A percentile compares a stretch with the other conserved stretches of the same genome.
Conservation (phyloP, 768 basidiomycete genomes). For the Phanerodontia chrysosporium region DNA sequence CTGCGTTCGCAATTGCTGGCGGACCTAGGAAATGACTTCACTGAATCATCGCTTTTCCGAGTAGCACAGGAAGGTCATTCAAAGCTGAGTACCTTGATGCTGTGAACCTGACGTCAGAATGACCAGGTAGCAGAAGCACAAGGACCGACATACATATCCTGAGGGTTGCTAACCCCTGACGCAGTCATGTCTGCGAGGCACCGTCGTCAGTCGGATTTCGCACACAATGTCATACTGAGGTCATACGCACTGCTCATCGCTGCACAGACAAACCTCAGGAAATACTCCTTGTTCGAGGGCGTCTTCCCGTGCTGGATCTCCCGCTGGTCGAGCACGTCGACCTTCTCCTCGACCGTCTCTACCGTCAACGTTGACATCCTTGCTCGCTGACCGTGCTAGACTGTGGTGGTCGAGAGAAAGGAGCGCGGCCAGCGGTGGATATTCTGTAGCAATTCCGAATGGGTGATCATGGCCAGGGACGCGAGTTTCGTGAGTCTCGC, state of each 20-base stretch:
- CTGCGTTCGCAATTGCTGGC: conserved; percentile 31
- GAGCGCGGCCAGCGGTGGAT: not conserved
- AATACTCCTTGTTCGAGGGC: conserved; percentile 19
- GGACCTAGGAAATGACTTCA: conserved; percentile 19
- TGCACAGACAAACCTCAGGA: conserved; percentile 26
- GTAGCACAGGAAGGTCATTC: not conserved
- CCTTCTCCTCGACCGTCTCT: conserved; percentile 21
- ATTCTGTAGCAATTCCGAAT: conserved; percentile 2
- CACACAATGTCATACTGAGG: not conserved
- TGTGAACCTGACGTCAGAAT: conserved; percentile 2
- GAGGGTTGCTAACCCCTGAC: conserved; percentile 31
- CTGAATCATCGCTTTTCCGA: not conserved
- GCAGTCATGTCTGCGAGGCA: conserved; percentile 28
- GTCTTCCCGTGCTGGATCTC: not conserved
- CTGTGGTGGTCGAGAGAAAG: not conserved
- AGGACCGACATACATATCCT: conserved; percentile 27
- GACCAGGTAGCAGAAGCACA: not conserved
- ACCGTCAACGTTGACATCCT: conserved; percentile 13
- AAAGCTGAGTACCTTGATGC: conserved; percentile 23
- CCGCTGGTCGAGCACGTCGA: conserved; percentile 13
- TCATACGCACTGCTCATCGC: conserved; percentile 25
- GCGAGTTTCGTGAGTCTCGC: not conserved
- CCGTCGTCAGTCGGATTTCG: not conserved
- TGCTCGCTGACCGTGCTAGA: not conserved
- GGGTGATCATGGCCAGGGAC: conserved; percentile 2